Evolutionary conservation across 305 asterid species (phyloP), one percentile per base, ranked within the genome.

Genomic region (Solanum chacoense): DNA sequence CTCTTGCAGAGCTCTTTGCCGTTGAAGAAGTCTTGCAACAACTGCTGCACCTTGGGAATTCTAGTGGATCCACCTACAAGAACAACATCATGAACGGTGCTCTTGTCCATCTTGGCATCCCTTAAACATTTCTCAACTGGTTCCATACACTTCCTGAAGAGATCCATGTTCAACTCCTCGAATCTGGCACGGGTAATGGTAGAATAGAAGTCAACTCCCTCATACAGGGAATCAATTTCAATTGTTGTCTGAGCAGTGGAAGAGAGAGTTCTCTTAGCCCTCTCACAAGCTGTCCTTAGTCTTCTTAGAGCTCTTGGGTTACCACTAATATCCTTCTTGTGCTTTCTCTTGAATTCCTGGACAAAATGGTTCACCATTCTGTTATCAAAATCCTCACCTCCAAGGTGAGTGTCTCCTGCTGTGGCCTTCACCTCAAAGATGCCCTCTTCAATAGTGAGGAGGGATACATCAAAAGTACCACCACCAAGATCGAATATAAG

Each of bases 51-150:
- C 90, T 94, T 95, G 90, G 98, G 98, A 86, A 95, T 95, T 12
- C 98, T 89, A 32, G 98, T 94, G 13, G 98, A 95, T 7, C 98
- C 98, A 65, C 98, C 98, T 1, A 94, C 98, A n/a, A 95, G 96
- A 8, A 95, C 98, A 32, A 94, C 96, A 65, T 95, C 96, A 3
- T 95, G 98, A 4, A 95, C 89, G 0, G 89, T 85, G 93, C 95
- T 93, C 91, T 94, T 95, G 84, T 94, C 97, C 98, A 95, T 94
- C 94, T 93, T 94, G 1, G 98, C 97, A 89, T 93, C 98, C 89
- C 97, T 92, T 90, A 94, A 69, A 78, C 98, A 95, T 91, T 95
- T 94, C 93, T 95, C 97, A 6, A 95, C 98, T 0, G 96, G 98
- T 55, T 95, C 96, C 97, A 95, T 94, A 42, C 98, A 95, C 89